Evolutionary conservation across 129 eudicot genomes (phyloP).

Genomic region (Flaveria robusta): DNA sequence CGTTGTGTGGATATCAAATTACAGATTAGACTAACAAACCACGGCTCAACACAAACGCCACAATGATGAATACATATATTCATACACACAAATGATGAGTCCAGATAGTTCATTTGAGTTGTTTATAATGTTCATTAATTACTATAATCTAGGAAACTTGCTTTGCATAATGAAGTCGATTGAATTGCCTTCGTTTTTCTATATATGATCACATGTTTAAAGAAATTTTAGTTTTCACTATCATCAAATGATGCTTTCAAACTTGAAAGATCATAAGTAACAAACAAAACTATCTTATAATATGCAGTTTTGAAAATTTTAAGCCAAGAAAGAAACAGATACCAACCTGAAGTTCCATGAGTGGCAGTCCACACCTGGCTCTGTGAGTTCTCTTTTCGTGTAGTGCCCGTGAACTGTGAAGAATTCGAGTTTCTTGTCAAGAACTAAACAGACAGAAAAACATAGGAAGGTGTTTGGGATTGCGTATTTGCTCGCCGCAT

Average conservation of each 20-base stretch:
- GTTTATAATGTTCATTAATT: too few relatives aligned
- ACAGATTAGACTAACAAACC: too few relatives aligned
- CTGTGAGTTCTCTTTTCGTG: slow-evolving; percentile 36
- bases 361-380: slow-evolving; percentile 46
- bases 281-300: slow-evolving; percentile 13
- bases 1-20: too few relatives aligned
- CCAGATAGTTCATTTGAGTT: too few relatives aligned
- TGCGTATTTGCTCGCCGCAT: neutral
- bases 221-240: too few relatives aligned
- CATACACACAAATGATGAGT: too few relatives aligned
- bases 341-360: slow-evolving; percentile 52
- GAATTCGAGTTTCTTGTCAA: slow-evolving; percentile 35
- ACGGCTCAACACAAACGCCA: too few relatives aligned
- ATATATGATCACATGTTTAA: too few relatives aligned
- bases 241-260: neutral
- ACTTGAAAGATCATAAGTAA: neutral
- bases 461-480: neutral
- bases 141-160: too few relatives aligned
- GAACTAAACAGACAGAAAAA: slow-evolving; percentile 31
- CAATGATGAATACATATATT: too few relatives aligned
- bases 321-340: neutral
- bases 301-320: neutral
- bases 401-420: slow-evolving; percentile 34
- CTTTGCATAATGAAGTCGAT: too few relatives aligned
- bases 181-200: too few relatives aligned